phyloP scores from a whole-genome alignment of 495 filamentous ascomycete genomes.

The Rusavskia elegans region DNA sequence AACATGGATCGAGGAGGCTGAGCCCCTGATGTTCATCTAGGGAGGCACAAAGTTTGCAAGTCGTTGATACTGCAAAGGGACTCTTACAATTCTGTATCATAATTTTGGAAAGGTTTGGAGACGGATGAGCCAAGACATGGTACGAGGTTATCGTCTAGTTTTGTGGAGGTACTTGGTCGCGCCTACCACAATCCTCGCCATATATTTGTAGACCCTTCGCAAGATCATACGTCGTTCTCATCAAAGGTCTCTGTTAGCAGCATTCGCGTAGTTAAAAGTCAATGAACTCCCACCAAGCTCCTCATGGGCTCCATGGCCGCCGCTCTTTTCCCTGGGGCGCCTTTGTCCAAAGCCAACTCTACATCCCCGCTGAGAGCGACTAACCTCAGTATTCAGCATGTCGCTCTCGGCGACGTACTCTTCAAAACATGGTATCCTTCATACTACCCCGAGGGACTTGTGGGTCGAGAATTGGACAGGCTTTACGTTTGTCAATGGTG shows the following conservation, averaged over 20 bases:
- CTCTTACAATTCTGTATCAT: background rate
- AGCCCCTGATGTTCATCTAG: too few relatives aligned
- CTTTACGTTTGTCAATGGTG: slow-evolving; percentile 86
- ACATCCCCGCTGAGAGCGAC: slow-evolving; percentile 19
- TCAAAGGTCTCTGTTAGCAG: background rate
- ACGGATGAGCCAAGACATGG: background rate
- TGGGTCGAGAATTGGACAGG: slow-evolving; percentile 43
- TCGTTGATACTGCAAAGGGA: too few relatives aligned
- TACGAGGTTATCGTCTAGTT: too few relatives aligned
- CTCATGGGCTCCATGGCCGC: background rate
- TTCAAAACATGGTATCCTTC: slow-evolving; percentile 72
- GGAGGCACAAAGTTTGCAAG: too few relatives aligned
- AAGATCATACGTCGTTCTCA: too few relatives aligned
- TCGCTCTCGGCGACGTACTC: slow-evolving; percentile 55
- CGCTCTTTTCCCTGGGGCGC: background rate
- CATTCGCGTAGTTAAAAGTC: background rate
- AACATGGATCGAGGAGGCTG: too few relatives aligned
- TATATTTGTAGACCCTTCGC: too few relatives aligned
- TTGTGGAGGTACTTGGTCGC: too few relatives aligned
- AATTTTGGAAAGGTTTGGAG: background rate
- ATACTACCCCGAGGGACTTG: slow-evolving; percentile 61
- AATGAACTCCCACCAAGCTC: background rate
- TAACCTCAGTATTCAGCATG: slow-evolving; percentile 54
- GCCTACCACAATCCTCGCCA: too few relatives aligned
- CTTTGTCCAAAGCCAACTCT: background rate